Base-by-base conservation (phyloP, 768 basidiomycete species). In the Candolleomyces aberdarensis region DNA sequence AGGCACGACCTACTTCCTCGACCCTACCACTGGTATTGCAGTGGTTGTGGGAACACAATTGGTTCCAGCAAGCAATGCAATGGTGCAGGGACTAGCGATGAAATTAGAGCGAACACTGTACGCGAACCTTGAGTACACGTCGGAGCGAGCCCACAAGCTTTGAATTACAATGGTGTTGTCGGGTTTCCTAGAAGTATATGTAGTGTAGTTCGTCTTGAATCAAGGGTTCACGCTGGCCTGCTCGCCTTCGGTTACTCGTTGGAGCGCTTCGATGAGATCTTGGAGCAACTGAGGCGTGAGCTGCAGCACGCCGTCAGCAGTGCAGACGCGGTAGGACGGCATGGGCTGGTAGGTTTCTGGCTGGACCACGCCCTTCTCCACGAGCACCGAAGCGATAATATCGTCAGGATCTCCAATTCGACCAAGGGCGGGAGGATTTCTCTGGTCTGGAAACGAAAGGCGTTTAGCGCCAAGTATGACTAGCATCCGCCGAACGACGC, bases 391-490 rank as follows among this genome's bases (percentile, higher is more conserved):
- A 3, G 80, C 92, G 50, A 94, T 79, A 61, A 94, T 94, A 70
- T 94, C 92, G 66, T 94, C 92, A 1, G 89, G 87, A 67, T 92
- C 88, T 14, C 91, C 90, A 55, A 92, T 87, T 49, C 92, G 80
- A 0, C 86, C 87, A 8, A 91, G 70, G 13, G 89, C 81, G 0
- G 92, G 92, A 6, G 91, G 67, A 59, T 94, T 93, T 46, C 92
- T 81, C 51, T 80, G 77, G 68, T 94, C 92, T 92, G 29, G n/a
- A 46, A 11, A 14, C 41, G 31, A n/a, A 32, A 52, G 39, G 26
- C 32, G 26, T 11, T 20, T 17, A 13, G 49, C 9, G 48, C 9
- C 17, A 46, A n/a, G 11, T 15, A 8, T 17, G 29, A 54, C 39
- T 48, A 13, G 1, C 32, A 49, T 9, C 4, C 26, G 29, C 57